Percentiles rank a stretch among this genome's conserved stretches.
These are phyloP conservation scores for Leccinum proximum DNA, from an alignment of 1,284 basidiomycete genomes.

Conservation along the genomic window DNA sequence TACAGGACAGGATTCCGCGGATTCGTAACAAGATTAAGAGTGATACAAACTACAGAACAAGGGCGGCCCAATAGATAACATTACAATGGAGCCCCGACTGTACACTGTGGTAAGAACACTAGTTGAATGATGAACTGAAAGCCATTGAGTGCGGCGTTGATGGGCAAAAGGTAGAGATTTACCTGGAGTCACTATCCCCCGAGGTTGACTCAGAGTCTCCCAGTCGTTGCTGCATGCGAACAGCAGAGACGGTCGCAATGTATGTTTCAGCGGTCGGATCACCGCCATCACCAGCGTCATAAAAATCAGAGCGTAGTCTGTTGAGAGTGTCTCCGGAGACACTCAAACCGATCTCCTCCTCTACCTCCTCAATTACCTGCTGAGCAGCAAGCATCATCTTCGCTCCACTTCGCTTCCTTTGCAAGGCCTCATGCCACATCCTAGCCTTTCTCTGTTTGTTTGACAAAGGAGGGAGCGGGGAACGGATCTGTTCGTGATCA, in stretches of 20 bases:
- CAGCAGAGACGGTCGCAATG: neutral
- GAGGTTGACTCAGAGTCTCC: neutral
- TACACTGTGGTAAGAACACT: neutral
- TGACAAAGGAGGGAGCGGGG: neutral
- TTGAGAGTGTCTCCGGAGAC: neutral
- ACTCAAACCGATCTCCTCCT: constrained; percentile 1
- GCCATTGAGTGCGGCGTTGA: neutral
- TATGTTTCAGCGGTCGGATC: neutral
- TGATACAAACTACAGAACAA: neutral
- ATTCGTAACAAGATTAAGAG: too few species aligned
- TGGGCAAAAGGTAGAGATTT: neutral
- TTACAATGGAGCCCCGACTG: neutral
- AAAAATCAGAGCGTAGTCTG: neutral
- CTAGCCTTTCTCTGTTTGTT: constrained; percentile 1
- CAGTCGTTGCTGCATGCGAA: neutral
- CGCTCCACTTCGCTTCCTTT: neutral
- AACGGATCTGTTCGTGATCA: neutral
- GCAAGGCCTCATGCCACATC: neutral
- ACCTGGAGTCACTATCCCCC: neutral
- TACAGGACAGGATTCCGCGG: too few species aligned
- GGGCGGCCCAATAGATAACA: neutral
- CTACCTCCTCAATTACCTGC: neutral
- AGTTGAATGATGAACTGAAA: neutral
- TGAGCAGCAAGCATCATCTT: constrained; percentile 3
- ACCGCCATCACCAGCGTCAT: neutral